Evolutionary conservation across 2,329 filamentous ascomycete genomes (phyloP).

Genomic region (Fusarium graminum): DNA sequence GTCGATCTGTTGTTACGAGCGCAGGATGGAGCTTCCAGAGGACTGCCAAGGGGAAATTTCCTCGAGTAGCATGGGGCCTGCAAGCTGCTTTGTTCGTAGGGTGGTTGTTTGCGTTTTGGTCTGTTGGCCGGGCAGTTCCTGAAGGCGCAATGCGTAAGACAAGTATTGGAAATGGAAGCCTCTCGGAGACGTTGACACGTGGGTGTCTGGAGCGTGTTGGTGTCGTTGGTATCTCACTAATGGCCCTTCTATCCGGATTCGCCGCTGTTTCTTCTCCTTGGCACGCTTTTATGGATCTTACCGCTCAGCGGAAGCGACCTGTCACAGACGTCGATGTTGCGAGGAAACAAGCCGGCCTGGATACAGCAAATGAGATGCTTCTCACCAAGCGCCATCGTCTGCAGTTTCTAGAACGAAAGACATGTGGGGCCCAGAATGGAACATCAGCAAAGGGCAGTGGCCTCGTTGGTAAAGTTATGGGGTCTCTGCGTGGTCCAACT

Average conservation of each 20-base stretch:
- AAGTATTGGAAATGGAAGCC: conserved; percentile 47
- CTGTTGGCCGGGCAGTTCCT: conserved; percentile 74
- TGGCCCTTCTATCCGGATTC: conserved; percentile 90
- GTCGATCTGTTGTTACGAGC: conserved; percentile 72
- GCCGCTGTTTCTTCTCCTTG: conserved; percentile 89
- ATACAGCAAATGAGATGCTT: conserved; percentile 84
- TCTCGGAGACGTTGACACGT: conserved; percentile 59
- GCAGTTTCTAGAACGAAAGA: conserved; percentile 76
- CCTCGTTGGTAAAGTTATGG: conserved; percentile 80
- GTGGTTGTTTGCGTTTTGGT: conserved; percentile 85
- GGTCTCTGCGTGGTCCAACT: conserved; percentile 74
- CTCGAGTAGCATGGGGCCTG: conserved; percentile 73
- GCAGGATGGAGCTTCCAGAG: conserved; percentile 73
- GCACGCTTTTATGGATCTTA: conserved; percentile 80
- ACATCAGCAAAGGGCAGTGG: conserved; percentile 57
- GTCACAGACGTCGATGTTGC: conserved; percentile 80
- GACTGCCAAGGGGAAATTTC: conserved; percentile 67
- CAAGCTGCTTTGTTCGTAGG: conserved; percentile 71
- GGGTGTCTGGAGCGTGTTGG: conserved; percentile 78
- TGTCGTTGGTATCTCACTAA: conserved; percentile 85
- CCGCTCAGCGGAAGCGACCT: conserved; percentile 63
- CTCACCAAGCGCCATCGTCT: conserved; percentile 79
- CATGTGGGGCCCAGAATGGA: conserved; percentile 51
- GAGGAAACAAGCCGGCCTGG: conserved; percentile 82
- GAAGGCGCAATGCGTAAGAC: conserved; percentile 48